A percentile compares a stretch with the other conserved stretches of the same genome.
Conservation (phyloP, 148 eudicot species). For the Rhododendron griersonianum region DNA sequence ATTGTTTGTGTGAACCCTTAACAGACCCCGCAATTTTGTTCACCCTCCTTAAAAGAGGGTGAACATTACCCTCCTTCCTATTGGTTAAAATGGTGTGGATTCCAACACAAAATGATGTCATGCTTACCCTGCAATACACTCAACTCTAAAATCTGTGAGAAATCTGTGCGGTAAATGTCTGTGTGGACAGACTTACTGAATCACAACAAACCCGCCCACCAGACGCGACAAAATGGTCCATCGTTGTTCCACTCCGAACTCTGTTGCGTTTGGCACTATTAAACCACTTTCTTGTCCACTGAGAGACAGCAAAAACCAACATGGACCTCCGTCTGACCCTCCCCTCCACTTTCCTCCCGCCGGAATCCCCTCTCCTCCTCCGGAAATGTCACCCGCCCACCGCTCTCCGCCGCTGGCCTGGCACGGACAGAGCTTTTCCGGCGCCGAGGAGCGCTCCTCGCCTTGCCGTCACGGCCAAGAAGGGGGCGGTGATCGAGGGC, state of each 20-base stretch:
- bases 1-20: no score
- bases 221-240: neutral
- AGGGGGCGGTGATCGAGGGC: conserved; percentile 53
- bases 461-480: conserved; percentile 26
- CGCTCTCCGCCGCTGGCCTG: conserved; percentile 9
- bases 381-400: conserved; percentile 14
- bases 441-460: conserved; percentile 8
- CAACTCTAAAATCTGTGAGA: no score
- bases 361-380: neutral
- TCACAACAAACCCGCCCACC: neutral
- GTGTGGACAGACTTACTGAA: no score
- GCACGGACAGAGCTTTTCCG: conserved; percentile 2
- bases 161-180: no score
- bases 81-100: no score
- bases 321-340: conserved; percentile 18
- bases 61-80: no score
- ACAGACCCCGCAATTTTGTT: no score
- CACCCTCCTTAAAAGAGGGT: no score
- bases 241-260: neutral
- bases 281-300: conserved; percentile 1
- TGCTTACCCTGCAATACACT: no score
- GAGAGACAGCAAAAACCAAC: neutral
- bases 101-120: no score
- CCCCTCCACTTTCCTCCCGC: conserved; percentile 18
- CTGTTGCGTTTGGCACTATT: neutral